Percentiles rank a stretch among this genome's conserved stretches.
Evolutionary conservation across 495 filamentous ascomycete genomes (phyloP).

Genomic region (Letharia columbiana): DNA sequence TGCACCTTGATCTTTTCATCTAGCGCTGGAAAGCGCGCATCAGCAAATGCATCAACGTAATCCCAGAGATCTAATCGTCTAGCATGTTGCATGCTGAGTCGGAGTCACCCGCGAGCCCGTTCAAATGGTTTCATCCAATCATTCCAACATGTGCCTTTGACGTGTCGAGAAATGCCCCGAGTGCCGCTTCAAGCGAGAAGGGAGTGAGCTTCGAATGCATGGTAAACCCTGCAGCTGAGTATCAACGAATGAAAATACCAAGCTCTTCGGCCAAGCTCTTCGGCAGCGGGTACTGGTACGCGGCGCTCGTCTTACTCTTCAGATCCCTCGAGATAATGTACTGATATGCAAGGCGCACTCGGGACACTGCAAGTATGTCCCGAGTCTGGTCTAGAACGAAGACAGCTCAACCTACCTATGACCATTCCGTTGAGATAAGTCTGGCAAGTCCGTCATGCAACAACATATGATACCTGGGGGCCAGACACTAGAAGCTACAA

Average conservation of each 20-base stretch:
- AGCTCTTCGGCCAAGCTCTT: background rate
- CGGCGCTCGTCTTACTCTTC: background rate
- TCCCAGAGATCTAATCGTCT: background rate
- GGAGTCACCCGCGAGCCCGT: background rate
- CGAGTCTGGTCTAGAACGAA: too few relatives aligned
- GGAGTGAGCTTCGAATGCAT: background rate
- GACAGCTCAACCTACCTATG: too few relatives aligned
- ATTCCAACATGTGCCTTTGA: background rate
- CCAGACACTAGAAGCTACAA: background rate
- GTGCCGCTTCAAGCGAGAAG: background rate
- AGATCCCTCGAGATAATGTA: background rate
- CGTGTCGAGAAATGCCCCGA: background rate
- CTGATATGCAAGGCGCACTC: background rate
- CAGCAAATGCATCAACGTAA: background rate
- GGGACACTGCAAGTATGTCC: too few relatives aligned
- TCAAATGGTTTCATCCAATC: background rate
- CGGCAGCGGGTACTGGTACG: background rate
- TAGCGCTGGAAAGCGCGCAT: background rate
- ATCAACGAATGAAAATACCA: background rate
- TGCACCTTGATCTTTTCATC: background rate
- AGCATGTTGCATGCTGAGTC: too few relatives aligned
- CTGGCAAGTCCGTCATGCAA: too few relatives aligned
- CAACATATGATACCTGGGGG: too few relatives aligned
- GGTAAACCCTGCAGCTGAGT: background rate
- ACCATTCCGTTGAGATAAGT: too few relatives aligned